phyloP scores from a whole-genome alignment of 1,139 yeast genomes.

The Geotrichum aggregatum region DNA sequence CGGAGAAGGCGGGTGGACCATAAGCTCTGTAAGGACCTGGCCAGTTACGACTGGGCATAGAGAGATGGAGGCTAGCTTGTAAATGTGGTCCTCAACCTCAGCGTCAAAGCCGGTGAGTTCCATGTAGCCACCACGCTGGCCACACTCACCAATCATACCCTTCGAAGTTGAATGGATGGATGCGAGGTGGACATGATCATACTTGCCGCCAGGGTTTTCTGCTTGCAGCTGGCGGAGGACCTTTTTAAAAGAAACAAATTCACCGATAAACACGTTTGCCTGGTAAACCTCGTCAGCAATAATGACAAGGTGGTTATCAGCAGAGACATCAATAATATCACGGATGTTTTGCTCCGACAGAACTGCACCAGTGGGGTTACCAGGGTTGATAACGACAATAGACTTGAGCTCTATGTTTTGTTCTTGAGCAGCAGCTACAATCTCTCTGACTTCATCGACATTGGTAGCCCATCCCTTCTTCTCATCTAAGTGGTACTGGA shows the following conservation, averaged over 20 bases:
- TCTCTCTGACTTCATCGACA: slow-evolving; percentile 56
- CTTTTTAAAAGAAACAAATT: slow-evolving; percentile 46
- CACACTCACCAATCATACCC: slow-evolving; percentile 97
- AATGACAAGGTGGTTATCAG: slow-evolving; percentile 73
- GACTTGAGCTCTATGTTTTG: slow-evolving; percentile 67
- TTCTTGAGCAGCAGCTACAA: slow-evolving; percentile 50
- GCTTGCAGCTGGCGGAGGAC: slow-evolving; percentile 55
- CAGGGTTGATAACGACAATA: slow-evolving; percentile 91
- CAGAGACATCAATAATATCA: slow-evolving; percentile 70
- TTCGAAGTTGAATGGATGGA: slow-evolving; percentile 93
- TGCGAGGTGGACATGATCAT: slow-evolving; percentile 75
- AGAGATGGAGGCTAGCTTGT: slow-evolving; percentile 84
- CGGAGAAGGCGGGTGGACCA: slow-evolving; percentile 81
- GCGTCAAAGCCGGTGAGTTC: slow-evolving; percentile 76
- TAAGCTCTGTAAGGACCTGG: slow-evolving; percentile 83
- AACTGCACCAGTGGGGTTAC: slow-evolving; percentile 94
- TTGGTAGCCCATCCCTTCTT: slow-evolving; percentile 76
- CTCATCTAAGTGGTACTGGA: slow-evolving; percentile 87
- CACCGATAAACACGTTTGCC: slow-evolving; percentile 67
- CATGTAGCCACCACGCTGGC: slow-evolving; percentile 98
- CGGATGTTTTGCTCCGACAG: slow-evolving; percentile 60
- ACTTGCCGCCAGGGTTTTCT: slow-evolving; percentile 50
- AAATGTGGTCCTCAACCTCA: slow-evolving; percentile 63
- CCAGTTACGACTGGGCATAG: slow-evolving; percentile 93
- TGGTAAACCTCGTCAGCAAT: slow-evolving; percentile 98